A percentile compares a stretch with the other conserved stretches of the same genome.
Conservation (phyloP, 73 alveolate species). For the Paramecium tetraurelia region DNA sequence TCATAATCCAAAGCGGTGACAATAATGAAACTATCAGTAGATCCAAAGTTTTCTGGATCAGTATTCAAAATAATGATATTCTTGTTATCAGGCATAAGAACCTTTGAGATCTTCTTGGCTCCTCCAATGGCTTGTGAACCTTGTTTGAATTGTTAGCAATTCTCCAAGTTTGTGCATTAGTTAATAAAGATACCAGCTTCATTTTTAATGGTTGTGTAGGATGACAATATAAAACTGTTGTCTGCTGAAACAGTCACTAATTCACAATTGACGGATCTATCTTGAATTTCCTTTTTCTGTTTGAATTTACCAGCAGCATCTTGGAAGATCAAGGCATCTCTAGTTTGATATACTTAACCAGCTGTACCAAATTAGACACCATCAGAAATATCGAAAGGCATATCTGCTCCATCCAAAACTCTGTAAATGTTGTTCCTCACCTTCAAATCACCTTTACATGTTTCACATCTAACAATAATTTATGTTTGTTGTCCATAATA, state of each 20-base stretch:
- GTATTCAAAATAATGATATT: not conserved
- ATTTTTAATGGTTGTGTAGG: not conserved
- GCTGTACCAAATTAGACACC: not conserved
- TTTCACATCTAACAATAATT: not conserved
- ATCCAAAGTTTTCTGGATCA: not conserved
- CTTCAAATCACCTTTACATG: not conserved
- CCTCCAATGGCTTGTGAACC: not conserved
- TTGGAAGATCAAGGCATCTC: not conserved
- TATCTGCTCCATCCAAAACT: not conserved
- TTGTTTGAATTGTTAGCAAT: not conserved
- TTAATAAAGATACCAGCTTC: slow-evolving; percentile 1
- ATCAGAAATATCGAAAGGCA: slow-evolving; percentile 16
- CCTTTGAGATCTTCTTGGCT: not conserved
- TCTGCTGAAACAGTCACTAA: not conserved
- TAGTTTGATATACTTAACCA: not conserved
- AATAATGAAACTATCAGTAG: not conserved
- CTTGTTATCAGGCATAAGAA: not conserved
- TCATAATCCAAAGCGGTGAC: not conserved
- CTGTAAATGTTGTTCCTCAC: not conserved
- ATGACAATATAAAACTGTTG: not conserved
- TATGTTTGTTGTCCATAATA: not conserved
- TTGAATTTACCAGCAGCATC: not conserved
- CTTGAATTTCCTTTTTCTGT: not conserved
- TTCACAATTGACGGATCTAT: not conserved
- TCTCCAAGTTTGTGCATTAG: not conserved